Percentiles rank a stretch among this genome's conserved stretches.
Evolutionary conservation across 768 basidiomycete genomes (phyloP).

Genomic region (Multifurca ochricompacta): DNA sequence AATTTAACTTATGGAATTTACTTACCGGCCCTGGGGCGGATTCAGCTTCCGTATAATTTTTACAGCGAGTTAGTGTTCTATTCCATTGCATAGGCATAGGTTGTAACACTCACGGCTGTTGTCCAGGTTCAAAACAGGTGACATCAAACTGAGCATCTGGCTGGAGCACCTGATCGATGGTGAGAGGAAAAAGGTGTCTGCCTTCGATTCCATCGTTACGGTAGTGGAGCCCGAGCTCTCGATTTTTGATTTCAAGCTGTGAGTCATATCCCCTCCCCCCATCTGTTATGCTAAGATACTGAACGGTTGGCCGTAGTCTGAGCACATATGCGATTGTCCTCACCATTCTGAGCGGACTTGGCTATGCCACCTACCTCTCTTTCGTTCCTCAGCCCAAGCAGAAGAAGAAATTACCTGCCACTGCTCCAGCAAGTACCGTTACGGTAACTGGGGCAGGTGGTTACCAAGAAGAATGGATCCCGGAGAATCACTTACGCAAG

Average conservation of each 20-base stretch:
- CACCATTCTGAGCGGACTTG: slow-evolving; percentile 52
- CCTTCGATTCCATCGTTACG: slow-evolving; percentile 68
- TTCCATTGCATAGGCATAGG: neutral
- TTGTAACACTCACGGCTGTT: neutral
- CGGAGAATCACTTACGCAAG: slow-evolving; percentile 80
- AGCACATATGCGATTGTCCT: slow-evolving; percentile 66
- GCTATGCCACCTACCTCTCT: slow-evolving; percentile 57
- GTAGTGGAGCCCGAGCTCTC: slow-evolving; percentile 75
- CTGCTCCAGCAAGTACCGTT: slow-evolving; percentile 45
- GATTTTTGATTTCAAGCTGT: slow-evolving; percentile 77
- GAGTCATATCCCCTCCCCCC: slow-evolving; percentile 25
- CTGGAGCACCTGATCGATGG: slow-evolving; percentile 59
- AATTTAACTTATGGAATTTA: slow-evolving; percentile 43
- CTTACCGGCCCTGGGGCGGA: slow-evolving; percentile 47
- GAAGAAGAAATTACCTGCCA: slow-evolving; percentile 34
- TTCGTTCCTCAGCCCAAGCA: slow-evolving; percentile 53
- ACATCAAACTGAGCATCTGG: slow-evolving; percentile 61
- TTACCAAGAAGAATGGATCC: slow-evolving; percentile 89
- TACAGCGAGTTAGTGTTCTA: slow-evolving; percentile 67
- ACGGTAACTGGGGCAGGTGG: slow-evolving; percentile 61
- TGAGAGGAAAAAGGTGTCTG: slow-evolving; percentile 51
- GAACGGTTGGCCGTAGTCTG: slow-evolving; percentile 30
- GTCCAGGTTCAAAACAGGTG: slow-evolving; percentile 10
- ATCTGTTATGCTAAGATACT: slow-evolving; percentile 7
- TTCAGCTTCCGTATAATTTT: slow-evolving; percentile 65